A percentile compares a stretch with the other conserved stretches of the same genome.
Evolutionary conservation across 2,329 filamentous ascomycete species (phyloP).

Genomic region (Fusarium palustre): DNA sequence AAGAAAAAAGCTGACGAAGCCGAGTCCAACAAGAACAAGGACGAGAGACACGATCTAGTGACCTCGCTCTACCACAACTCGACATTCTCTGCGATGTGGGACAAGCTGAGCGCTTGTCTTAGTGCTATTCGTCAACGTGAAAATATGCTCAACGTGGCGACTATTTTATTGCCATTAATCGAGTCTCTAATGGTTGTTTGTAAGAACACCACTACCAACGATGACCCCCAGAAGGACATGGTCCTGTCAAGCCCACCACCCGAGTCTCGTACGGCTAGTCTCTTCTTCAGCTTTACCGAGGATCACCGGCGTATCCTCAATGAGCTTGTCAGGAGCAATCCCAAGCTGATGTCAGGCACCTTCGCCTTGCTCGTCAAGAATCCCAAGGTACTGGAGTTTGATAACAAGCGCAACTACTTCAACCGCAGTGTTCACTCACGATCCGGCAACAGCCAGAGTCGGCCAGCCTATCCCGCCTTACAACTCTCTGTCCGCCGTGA

Average conservation of each 20-base stretch:
- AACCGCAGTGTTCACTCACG: slow-evolving; percentile 86
- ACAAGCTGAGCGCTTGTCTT: slow-evolving; percentile 89
- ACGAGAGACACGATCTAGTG: slow-evolving; percentile 84
- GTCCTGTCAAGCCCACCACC: slow-evolving; percentile 78
- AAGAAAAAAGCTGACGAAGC: slow-evolving; percentile 70
- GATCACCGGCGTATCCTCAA: slow-evolving; percentile 98
- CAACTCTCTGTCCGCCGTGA: slow-evolving; percentile 92
- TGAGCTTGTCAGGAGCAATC: slow-evolving; percentile 95
- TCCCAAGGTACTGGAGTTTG: slow-evolving; percentile 97
- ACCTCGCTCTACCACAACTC: slow-evolving; percentile 89
- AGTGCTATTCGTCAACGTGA: slow-evolving; percentile 89
- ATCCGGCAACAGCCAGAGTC: slow-evolving; percentile 74
- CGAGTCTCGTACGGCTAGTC: slow-evolving; percentile 83
- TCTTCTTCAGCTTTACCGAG: slow-evolving; percentile 98
- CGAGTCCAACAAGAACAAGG: slow-evolving; percentile 64
- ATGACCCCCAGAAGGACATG: slow-evolving; percentile 76
- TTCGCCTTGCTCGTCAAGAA: slow-evolving; percentile 98
- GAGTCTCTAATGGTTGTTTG: slow-evolving; percentile 99
- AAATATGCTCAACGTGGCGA: slow-evolving; percentile 96
- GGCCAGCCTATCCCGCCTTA: slow-evolving; percentile 77
- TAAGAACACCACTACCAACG: slow-evolving; percentile 91
- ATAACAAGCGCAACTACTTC: slow-evolving; percentile 99
- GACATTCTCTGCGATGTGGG: slow-evolving; percentile 92
- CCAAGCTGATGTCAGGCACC: slow-evolving; percentile 98
- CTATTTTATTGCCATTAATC: slow-evolving; percentile 92